phyloP scores from a whole-genome alignment of 805 yeast genomes.

The Yarrowia sp. region DNA sequence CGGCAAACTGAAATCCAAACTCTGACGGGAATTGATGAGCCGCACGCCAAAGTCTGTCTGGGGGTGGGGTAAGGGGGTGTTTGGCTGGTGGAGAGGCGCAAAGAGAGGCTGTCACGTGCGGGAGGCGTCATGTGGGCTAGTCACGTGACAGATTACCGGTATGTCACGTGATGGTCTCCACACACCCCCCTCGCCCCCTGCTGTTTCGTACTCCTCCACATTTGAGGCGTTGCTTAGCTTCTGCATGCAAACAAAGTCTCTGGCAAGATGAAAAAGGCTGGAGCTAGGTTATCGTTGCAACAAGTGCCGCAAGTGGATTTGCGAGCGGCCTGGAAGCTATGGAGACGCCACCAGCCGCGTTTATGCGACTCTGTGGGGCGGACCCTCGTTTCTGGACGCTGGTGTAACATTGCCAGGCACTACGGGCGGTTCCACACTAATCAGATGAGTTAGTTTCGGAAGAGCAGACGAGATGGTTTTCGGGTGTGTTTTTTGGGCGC shows the following conservation, averaged over 20 bases:
- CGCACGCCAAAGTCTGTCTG: background rate
- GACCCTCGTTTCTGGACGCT: too few species aligned
- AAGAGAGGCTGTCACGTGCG: too few species aligned
- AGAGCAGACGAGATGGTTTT: too few species aligned
- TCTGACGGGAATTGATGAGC: background rate
- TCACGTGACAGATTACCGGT: too few species aligned
- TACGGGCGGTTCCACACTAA: background rate
- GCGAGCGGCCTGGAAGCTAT: too few species aligned
- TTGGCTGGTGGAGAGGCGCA: too few species aligned
- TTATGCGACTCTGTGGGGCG: too few species aligned
- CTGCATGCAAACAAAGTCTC: conserved; percentile 11
- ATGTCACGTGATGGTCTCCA: too few species aligned
- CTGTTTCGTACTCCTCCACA: too few species aligned
- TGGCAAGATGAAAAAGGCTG: conserved; percentile 14
- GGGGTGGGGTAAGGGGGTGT: background rate
- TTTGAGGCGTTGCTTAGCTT: conserved; percentile 18
- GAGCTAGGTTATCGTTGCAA: background rate
- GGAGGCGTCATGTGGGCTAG: too few species aligned
- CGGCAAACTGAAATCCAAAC: conserved; percentile 11
- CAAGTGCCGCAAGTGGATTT: background rate
- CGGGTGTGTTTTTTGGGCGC: too few species aligned
- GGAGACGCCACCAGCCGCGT: too few species aligned
- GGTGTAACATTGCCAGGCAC: background rate
- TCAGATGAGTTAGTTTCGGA: background rate
- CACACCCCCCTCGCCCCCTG: background rate